Base-by-base conservation (phyloP, 2,329 filamentous ascomycete genomes). In the Lasiodiplodia citricola region DNA sequence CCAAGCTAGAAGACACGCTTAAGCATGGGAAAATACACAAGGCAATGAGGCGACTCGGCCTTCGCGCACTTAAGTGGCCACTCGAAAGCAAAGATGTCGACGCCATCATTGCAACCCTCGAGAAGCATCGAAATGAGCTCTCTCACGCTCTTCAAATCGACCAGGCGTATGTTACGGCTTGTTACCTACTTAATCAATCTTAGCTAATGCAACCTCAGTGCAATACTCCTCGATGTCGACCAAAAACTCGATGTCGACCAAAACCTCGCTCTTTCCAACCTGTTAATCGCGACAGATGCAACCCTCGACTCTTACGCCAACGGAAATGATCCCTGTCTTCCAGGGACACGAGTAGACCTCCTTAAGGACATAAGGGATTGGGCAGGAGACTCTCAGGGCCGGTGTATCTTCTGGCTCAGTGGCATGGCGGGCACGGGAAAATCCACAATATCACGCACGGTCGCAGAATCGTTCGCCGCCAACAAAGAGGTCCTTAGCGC, bases 21-120 rank as follows among this genome's bases (percentile, higher is more conserved):
- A 38, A 38, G 35, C 35, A 11, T 37, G 35, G 4, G 7, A 38
- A 14, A 38, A 1, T 0, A 11, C 52, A n/a, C 28, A 79, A 77
- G 65, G 56, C 69, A 0, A 80, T 80, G 75, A 75, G 71, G 35
- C 71, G 71, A n/a, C 62, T 77, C 57, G 75, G 79, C 37, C 31
- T 79, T 13, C 75, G 77, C 68, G 75, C 78, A 55, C 72, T 82
- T 16, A 82, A 78, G 72, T 83, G 79, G 80, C 80, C 79, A 3
- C 78, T 82, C 54, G 72, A 75, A 35, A 80, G 75, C 52, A 76
- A 78, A 52, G 74, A 82, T 57, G 74, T 81, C 54, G 74, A 79
- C 14, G 72, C 64, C 63, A 71, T 72, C 4, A 58, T 74, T 67
- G 55, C 31, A 3, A 25, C 28, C 23, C 14, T 56, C n/a, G 54